Conservation (phyloP, 371 early-diverging fungal genomes). For the Nosema muscidifuracis region DNA sequence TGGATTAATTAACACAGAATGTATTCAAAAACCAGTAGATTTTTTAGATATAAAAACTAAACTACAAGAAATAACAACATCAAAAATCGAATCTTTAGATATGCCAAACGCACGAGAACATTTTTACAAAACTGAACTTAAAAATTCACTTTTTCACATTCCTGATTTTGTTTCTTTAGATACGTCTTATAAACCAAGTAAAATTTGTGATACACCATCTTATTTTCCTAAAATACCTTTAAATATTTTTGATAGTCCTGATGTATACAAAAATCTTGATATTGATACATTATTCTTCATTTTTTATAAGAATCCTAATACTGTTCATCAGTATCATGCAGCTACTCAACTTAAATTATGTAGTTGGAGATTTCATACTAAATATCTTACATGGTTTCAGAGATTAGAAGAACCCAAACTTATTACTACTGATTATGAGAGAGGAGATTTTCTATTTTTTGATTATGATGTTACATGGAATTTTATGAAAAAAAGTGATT, state of each 20-base stretch:
- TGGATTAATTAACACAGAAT: not conserved
- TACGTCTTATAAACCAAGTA: conserved; percentile 5
- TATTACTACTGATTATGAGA: conserved; percentile 91
- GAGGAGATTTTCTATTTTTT: conserved; percentile 94
- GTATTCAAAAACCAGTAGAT: conserved; percentile 12
- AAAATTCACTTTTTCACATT: conserved; percentile 29
- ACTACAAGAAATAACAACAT: conserved; percentile 26
- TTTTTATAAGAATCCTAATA: conserved; percentile 90
- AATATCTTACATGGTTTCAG: conserved; percentile 95
- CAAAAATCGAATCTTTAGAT: not conserved
- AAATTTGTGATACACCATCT: conserved; percentile 30
- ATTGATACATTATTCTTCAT: conserved; percentile 92
- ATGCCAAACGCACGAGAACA: not conserved
- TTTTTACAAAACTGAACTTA: conserved; percentile 27
- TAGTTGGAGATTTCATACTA: conserved; percentile 95
- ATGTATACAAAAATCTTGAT: conserved; percentile 71
- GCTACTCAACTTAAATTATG: conserved; percentile 87
- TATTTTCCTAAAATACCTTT: conserved; percentile 52
- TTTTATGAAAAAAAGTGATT: conserved; percentile 86
- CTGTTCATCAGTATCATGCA: conserved; percentile 87
- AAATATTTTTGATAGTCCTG: conserved; percentile 51
- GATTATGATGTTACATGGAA: conserved; percentile 95
- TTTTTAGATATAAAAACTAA: conserved; percentile 19
- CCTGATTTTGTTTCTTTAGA: conserved; percentile 29
- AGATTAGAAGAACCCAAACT: conserved; percentile 88